Evolutionary conservation across 495 filamentous ascomycete species (phyloP).

Genomic region (Xylaria acuta): DNA sequence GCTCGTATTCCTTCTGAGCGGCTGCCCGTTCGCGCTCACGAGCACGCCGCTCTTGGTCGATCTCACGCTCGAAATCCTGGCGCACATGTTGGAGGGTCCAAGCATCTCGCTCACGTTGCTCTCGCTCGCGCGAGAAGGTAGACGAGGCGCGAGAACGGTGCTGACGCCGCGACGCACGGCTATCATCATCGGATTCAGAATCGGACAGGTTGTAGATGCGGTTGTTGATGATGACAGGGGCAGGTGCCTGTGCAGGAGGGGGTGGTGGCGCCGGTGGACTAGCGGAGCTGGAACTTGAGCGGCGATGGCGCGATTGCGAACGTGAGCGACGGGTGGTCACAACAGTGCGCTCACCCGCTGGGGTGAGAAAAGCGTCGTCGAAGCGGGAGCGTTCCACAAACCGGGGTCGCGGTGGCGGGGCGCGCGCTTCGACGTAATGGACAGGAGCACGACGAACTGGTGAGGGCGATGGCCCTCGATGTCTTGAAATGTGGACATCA

Average conservation of each 20-base stretch:
- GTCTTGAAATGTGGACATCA: constrained; percentile 53
- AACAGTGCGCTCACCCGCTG: constrained; percentile 44
- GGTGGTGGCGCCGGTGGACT: constrained; percentile 27
- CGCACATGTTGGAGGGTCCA: constrained; percentile 35
- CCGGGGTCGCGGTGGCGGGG: constrained; percentile 38
- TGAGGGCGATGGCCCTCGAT: constrained; percentile 29
- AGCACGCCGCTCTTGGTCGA: constrained; percentile 31
- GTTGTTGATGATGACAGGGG: constrained; percentile 58
- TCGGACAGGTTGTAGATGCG: constrained; percentile 50
- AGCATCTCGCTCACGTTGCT: constrained; percentile 25
- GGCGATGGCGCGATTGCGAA: constrained; percentile 44
- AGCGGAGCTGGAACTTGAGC: constrained; percentile 36
- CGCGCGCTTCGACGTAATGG: constrained; percentile 49
- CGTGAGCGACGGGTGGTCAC: constrained; percentile 46
- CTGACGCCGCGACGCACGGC: constrained; percentile 34
- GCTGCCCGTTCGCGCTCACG: constrained; percentile 33
- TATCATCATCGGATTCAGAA: constrained; percentile 41
- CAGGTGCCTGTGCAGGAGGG: constrained; percentile 28
- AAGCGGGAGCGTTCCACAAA: constrained; percentile 38
- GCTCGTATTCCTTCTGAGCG: constrained; percentile 41
- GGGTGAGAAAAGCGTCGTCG: constrained; percentile 39
- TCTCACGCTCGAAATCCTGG: constrained; percentile 36
- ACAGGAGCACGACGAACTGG: constrained; percentile 41
- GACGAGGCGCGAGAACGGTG: constrained; percentile 36
- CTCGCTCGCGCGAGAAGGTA: constrained; percentile 30